These are phyloP conservation scores for Glebionis coronaria DNA, from an alignment of 129 eudicot species.

Conservation along the genomic window DNA sequence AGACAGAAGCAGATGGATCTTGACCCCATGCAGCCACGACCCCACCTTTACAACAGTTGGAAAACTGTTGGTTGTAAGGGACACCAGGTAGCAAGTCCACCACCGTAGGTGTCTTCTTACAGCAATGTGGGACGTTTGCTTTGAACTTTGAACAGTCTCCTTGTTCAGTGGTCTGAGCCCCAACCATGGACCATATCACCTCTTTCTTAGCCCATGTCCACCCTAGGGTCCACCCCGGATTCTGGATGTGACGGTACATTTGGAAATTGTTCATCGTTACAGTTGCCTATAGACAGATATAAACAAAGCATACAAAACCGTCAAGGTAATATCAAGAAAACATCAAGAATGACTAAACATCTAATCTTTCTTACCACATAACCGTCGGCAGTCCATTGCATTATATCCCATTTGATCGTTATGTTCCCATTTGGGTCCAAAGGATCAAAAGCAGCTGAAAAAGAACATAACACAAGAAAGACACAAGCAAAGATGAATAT, in stretches of 20 bases:
- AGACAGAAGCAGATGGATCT: slow-evolving; percentile 59
- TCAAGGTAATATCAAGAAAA: background rate
- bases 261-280: slow-evolving; percentile 92
- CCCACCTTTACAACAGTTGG: slow-evolving; percentile 93
- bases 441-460: slow-evolving; percentile 80
- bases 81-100: slow-evolving; percentile 85
- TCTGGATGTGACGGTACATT: slow-evolving; percentile 72
- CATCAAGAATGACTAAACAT: background rate
- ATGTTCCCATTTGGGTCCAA: slow-evolving; percentile 81
- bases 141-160: slow-evolving; percentile 96
- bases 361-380: slow-evolving; percentile 47
- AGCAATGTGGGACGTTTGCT: slow-evolving; percentile 88
- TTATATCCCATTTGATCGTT: slow-evolving; percentile 82
- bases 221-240: slow-evolving; percentile 96
- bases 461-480: slow-evolving; percentile 43
- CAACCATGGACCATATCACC: slow-evolving; percentile 87
- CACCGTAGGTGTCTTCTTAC: slow-evolving; percentile 77
- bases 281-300: slow-evolving; percentile 41
- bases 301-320: background rate
- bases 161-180: slow-evolving; percentile 91
- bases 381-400: slow-evolving; percentile 83
- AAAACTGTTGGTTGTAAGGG: slow-evolving; percentile 82
- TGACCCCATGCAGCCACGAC: slow-evolving; percentile 83
- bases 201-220: slow-evolving; percentile 99
- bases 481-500: slow-evolving; percentile 24